These are phyloP conservation scores for Nitzschia sp. DNA, from an alignment of 108 stramenopile genomes.

Conservation along the genomic window DNA sequence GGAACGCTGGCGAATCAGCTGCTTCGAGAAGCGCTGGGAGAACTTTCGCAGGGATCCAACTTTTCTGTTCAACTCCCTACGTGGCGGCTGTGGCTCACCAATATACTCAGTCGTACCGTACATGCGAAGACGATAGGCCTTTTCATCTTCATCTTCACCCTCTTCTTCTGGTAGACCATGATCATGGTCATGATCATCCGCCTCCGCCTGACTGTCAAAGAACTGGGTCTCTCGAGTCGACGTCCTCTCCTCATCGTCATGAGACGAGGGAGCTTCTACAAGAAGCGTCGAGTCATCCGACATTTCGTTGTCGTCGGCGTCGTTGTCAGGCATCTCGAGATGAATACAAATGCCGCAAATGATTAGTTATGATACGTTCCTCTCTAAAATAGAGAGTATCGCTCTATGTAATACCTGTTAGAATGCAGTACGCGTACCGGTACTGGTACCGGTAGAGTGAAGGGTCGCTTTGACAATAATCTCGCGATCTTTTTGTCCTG, in stretches of 20 bases:
- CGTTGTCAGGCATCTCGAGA: neutral
- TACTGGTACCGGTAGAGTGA: too few species aligned
- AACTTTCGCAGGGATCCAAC: conserved; percentile 31
- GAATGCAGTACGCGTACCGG: too few species aligned
- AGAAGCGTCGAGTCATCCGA: neutral
- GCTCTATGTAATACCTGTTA: too few species aligned
- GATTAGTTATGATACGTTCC: too few species aligned
- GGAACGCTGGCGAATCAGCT: conserved; percentile 37
- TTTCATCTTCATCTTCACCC: neutral
- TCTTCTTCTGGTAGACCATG: neutral
- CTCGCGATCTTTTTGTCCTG: too few species aligned
- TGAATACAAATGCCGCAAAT: too few species aligned
- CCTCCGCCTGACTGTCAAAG: neutral
- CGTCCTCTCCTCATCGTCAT: neutral
- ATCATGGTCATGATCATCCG: neutral
- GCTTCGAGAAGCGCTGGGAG: conserved; percentile 31
- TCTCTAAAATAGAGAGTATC: too few species aligned
- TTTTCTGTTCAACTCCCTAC: neutral
- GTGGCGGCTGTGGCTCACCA: neutral
- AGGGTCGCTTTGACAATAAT: too few species aligned
- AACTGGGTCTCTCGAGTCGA: neutral
- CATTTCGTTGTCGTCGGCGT: neutral
- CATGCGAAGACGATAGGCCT: conserved; percentile 15
- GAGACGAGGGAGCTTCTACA: neutral
- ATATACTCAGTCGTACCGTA: conserved; percentile 9